phyloP scores from a whole-genome alignment of 2,329 filamentous ascomycete species.

The Venturia nashicola region DNA sequence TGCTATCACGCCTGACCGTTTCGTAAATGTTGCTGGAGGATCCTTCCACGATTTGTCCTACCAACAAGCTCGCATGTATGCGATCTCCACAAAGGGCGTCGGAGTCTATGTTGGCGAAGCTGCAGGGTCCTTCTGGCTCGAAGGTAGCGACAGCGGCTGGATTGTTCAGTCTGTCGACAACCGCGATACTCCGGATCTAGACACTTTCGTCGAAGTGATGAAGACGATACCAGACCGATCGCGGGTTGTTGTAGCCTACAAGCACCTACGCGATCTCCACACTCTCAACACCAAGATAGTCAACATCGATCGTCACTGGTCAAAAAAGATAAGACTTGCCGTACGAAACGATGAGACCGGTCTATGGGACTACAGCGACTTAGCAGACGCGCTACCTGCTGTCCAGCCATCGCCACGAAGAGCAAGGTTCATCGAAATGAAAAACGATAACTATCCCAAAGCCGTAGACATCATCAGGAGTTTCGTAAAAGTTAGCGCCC shows the following conservation, averaged over 20 bases:
- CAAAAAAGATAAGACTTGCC: conserved; percentile 84
- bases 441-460: conserved; percentile 74
- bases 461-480: conserved; percentile 90
- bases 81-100: conserved; percentile 62
- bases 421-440: conserved; percentile 84
- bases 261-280: conserved; percentile 88
- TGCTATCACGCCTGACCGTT: conserved; percentile 87
- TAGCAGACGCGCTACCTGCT: conserved; percentile 69
- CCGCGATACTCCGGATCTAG: conserved; percentile 75
- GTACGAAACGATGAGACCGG: conserved; percentile 82
- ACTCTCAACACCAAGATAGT: conserved; percentile 88
- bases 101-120: conserved; percentile 94
- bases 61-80: conserved; percentile 92
- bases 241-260: conserved; percentile 87
- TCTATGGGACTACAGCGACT: conserved; percentile 85
- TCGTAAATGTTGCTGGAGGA: conserved; percentile 84
- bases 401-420: conserved; percentile 59
- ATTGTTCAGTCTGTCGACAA: conserved; percentile 87
- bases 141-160: conserved; percentile 84
- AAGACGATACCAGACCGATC: conserved; percentile 69
- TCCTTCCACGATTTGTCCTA: conserved; percentile 96
- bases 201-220: conserved; percentile 85
- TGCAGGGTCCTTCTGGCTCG: conserved; percentile 87
- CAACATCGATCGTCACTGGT: conserved; percentile 91
- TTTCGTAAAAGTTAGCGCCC: conserved; percentile 86